Percentiles rank a stretch among this genome's conserved stretches.
These are phyloP conservation scores for Boletus huronensis DNA, from an alignment of 768 basidiomycete species.

Conservation along the genomic window DNA sequence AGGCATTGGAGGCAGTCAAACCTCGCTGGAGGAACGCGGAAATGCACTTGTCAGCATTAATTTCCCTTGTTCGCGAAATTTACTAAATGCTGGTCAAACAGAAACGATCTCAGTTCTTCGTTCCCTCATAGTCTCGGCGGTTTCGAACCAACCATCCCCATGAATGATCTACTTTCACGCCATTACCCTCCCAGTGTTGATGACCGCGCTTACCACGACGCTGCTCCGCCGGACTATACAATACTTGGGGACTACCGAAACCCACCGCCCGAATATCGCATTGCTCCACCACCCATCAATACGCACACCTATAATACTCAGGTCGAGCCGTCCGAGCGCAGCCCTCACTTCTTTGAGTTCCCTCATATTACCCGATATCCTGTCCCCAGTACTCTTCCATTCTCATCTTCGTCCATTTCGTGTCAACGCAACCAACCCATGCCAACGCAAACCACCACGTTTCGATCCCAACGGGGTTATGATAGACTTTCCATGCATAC, in stretches of 20 bases:
- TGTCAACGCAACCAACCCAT: slow-evolving; percentile 4
- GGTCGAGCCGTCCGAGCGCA: slow-evolving; percentile 7
- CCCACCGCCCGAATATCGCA: slow-evolving; percentile 12
- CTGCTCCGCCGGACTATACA: slow-evolving; percentile 14
- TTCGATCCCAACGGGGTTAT: slow-evolving; percentile 12
- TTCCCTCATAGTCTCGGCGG: slow-evolving; percentile 26
- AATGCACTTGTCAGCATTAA: slow-evolving; percentile 34
- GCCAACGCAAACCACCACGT: slow-evolving; percentile 1
- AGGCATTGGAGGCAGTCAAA: slow-evolving; percentile 26
- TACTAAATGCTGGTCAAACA: slow-evolving; percentile 32
- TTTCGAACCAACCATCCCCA: slow-evolving; percentile 16
- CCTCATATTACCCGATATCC: slow-evolving; percentile 28
- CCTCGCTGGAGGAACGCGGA: slow-evolving; percentile 34
- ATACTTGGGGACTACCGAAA: slow-evolving; percentile 12
- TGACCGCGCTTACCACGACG: slow-evolving; percentile 5
- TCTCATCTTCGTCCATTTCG: slow-evolving; percentile 3
- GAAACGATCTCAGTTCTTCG: slow-evolving; percentile 28
- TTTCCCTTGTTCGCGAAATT: slow-evolving; percentile 12
- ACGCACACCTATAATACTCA: slow-evolving; percentile 12
- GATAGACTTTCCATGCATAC: slow-evolving; percentile 7
- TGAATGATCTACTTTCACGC: slow-evolving; percentile 6
- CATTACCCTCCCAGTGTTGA: slow-evolving; percentile 8
- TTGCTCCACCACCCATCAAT: slow-evolving; percentile 6
- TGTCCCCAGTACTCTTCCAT: slow-evolving; percentile 21
- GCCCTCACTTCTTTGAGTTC: slow-evolving; percentile 26